phyloP scores from a whole-genome alignment of 805 yeast species.

The Cyberlindnera xylosilytica region DNA sequence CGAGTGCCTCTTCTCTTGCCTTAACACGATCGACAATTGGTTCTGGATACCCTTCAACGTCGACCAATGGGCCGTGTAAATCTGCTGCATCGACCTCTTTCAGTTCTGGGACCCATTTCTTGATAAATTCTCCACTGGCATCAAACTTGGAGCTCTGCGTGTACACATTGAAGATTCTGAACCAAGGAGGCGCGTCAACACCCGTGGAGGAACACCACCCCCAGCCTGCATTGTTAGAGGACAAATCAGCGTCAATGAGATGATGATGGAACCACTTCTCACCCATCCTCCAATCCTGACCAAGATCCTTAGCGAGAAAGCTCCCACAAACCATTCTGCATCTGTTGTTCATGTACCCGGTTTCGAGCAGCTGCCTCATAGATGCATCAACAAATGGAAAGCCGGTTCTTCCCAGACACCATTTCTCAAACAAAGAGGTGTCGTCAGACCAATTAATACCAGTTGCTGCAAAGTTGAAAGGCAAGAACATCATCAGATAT shows the following conservation, averaged over 20 bases:
- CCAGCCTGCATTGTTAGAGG: constrained; percentile 59
- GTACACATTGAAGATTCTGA: constrained; percentile 51
- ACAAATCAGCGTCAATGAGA: constrained; percentile 50
- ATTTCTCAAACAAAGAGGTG: constrained; percentile 38
- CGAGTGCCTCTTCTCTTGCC: constrained; percentile 41
- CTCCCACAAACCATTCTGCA: constrained; percentile 53
- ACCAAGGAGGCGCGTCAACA: constrained; percentile 55
- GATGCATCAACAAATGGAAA: constrained; percentile 56
- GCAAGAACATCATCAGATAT: constrained; percentile 45
- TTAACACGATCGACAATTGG: constrained; percentile 43
- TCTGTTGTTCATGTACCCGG: constrained; percentile 54
- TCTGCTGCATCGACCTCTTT: constrained; percentile 19
- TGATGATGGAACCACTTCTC: constrained; percentile 47
- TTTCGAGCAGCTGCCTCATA: constrained; percentile 48
- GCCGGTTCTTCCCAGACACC: constrained; percentile 56
- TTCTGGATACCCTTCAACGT: constrained; percentile 35
- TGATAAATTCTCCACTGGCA: constrained; percentile 43
- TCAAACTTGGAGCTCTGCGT: constrained; percentile 49
- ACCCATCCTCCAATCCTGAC: constrained; percentile 55
- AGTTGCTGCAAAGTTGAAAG: constrained; percentile 42
- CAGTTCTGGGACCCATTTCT: constrained; percentile 49
- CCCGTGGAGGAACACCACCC: constrained; percentile 52
- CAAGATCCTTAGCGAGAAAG: constrained; percentile 46
- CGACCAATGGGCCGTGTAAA: constrained; percentile 24
- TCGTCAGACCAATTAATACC: constrained; percentile 44